Conservation (phyloP, 2,329 filamentous ascomycete species). For the Annulohypoxylon truncatum region DNA sequence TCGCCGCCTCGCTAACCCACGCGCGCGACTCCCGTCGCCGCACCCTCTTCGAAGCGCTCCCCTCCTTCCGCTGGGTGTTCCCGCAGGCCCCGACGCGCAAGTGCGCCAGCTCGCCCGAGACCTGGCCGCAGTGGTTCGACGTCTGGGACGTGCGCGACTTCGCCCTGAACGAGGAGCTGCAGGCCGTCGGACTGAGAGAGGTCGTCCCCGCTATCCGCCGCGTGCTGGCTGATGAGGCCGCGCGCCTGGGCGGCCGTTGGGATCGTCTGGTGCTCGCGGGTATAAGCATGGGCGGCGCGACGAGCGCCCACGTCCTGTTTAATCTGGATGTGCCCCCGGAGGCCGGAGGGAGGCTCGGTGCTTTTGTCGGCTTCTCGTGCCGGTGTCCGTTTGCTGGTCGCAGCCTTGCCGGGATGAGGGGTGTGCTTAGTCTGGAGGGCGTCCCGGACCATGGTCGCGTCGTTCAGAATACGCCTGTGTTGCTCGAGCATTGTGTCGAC, state of each 20-base stretch:
- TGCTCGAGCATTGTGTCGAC: constrained; percentile 60
- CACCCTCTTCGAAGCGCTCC: constrained; percentile 55
- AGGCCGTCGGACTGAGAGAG: constrained; percentile 56
- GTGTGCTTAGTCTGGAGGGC: constrained; percentile 46
- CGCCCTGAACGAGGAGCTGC: constrained; percentile 55
- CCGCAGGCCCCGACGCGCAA: constrained; percentile 55
- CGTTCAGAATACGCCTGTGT: constrained; percentile 56
- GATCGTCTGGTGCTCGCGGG: constrained; percentile 58
- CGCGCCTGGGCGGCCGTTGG: constrained; percentile 49
- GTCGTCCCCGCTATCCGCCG: constrained; percentile 50
- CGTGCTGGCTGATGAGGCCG: constrained; percentile 53
- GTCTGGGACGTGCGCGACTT: constrained; percentile 57
- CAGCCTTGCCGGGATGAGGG: constrained; percentile 42
- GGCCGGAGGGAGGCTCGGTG: constrained; percentile 33
- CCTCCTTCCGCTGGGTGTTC: constrained; percentile 62
- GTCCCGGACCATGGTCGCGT: constrained; percentile 45
- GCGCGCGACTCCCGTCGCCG: constrained; percentile 50
- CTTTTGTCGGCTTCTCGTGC: constrained; percentile 46
- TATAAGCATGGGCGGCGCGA: constrained; percentile 61
- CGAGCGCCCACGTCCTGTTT: constrained; percentile 44
- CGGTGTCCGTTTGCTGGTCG: constrained; percentile 42
- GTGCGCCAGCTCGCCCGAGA: constrained; percentile 44
- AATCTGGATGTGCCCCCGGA: constrained; percentile 31
- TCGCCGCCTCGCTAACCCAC: constrained; percentile 48
- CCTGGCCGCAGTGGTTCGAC: constrained; percentile 63